phyloP scores from a whole-genome alignment of 163 green algal species.

The Scenedesmus sp. region DNA sequence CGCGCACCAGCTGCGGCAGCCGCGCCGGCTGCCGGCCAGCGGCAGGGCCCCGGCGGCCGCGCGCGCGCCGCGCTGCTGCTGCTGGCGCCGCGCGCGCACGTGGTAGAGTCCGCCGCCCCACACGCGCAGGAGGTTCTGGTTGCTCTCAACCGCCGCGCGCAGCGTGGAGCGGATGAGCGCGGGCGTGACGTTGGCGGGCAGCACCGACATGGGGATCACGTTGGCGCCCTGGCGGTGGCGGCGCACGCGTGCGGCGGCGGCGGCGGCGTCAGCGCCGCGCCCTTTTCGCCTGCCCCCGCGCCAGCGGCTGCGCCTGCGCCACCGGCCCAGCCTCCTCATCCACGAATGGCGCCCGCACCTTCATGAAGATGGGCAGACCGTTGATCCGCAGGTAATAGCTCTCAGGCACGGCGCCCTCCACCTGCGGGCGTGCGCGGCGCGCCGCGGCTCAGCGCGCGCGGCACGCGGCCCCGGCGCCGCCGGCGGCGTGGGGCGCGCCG shows the following conservation, averaged over 20 bases:
- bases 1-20: not conserved
- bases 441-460: not conserved
- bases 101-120: conserved; percentile 57
- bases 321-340: too few relatives aligned
- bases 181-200: conserved; percentile 33
- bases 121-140: conserved; percentile 44
- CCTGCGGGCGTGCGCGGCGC: not conserved
- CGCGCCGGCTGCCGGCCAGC: not conserved
- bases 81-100: conserved; percentile 40
- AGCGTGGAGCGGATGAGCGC: conserved; percentile 9
- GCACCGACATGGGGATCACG: conserved; percentile 35
- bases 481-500: not conserved
- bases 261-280: too few relatives aligned
- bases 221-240: too few relatives aligned
- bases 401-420: conserved; percentile 22
- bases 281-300: too few relatives aligned
- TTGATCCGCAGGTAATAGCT: conserved; percentile 59
- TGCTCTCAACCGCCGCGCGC: conserved; percentile 1
- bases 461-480: too few relatives aligned
- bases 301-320: too few relatives aligned
- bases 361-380: conserved; percentile 66
- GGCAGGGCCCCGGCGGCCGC: not conserved
- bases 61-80: too few relatives aligned
- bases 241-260: too few relatives aligned
- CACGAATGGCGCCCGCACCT: too few relatives aligned